Conservation (phyloP, 495 filamentous ascomycete species). For the Penicillium alfredii region DNA sequence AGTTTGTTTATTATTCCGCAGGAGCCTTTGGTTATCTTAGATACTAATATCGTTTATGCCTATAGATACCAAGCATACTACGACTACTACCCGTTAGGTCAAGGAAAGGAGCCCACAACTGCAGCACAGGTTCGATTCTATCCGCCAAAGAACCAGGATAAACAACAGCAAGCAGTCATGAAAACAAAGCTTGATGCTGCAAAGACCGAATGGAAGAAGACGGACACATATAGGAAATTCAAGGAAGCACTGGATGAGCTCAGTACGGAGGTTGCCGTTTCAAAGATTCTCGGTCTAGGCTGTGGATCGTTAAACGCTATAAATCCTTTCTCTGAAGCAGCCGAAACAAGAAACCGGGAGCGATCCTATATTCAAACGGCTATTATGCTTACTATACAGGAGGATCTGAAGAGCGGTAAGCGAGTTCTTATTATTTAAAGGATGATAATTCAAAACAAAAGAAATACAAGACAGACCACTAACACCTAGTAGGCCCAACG, state of each 20-base stretch:
- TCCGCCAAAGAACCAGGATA: not conserved
- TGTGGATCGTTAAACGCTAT: not conserved
- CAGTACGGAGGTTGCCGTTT: not conserved
- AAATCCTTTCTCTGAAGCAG: slow-evolving; percentile 3
- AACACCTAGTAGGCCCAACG: not conserved
- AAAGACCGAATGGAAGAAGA: not conserved
- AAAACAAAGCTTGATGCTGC: slow-evolving; percentile 1
- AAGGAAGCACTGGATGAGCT: not conserved
- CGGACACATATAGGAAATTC: not conserved
- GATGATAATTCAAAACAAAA: too few relatives aligned
- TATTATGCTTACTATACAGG: not conserved
- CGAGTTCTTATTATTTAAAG: not conserved
- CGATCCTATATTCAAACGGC: not conserved
- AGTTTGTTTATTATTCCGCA: too few relatives aligned
- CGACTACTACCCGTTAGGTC: too few relatives aligned
- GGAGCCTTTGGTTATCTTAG: too few relatives aligned
- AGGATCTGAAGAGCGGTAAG: not conserved
- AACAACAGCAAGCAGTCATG: not conserved
- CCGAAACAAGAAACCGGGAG: not conserved
- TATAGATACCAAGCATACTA: too few relatives aligned
- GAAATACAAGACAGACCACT: too few relatives aligned
- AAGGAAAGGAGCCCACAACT: too few relatives aligned
- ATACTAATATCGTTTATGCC: too few relatives aligned
- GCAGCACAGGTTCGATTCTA: not conserved
- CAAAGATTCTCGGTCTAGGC: slow-evolving; percentile 1